A percentile compares a stretch with the other conserved stretches of the same genome.
Conservation (phyloP, 352 stramenopile genomes). For the Peronospora tabacina region DNA sequence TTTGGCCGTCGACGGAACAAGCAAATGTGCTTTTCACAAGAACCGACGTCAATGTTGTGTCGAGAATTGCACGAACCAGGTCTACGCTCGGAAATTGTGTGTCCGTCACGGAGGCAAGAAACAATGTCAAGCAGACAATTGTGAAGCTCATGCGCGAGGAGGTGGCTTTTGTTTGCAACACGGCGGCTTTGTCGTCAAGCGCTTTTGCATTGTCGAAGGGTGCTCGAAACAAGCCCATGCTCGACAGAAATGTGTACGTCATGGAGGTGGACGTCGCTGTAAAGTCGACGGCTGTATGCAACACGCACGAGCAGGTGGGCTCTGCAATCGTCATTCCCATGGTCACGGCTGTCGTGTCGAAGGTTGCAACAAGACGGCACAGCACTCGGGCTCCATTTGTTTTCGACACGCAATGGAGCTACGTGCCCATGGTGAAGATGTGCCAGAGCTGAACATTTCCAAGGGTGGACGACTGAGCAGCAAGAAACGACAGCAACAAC, state of each 20-base stretch:
- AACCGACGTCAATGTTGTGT: conserved; percentile 76
- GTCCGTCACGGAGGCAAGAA: conserved; percentile 78
- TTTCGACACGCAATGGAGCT: conserved; percentile 75
- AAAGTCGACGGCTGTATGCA: conserved; percentile 71
- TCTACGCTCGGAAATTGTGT: conserved; percentile 75
- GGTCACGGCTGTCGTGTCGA: conserved; percentile 68
- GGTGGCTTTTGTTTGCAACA: conserved; percentile 72
- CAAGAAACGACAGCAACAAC: conserved; percentile 66
- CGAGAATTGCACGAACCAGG: conserved; percentile 77
- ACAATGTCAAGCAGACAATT: conserved; percentile 66
- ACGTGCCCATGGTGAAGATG: conserved; percentile 55
- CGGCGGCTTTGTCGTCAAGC: conserved; percentile 74
- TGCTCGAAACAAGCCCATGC: conserved; percentile 74
- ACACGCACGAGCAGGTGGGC: conserved; percentile 55
- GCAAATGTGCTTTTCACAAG: conserved; percentile 79
- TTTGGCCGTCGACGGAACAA: conserved; percentile 54
- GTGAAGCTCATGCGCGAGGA: conserved; percentile 62
- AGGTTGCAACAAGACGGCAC: conserved; percentile 73
- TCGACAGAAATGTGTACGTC: conserved; percentile 67
- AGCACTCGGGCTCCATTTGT: conserved; percentile 69
- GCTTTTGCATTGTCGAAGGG: conserved; percentile 74
- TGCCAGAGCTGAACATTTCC: conserved; percentile 69
- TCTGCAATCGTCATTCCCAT: conserved; percentile 73
- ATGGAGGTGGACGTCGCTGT: conserved; percentile 59
- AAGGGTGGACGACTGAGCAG: conserved; percentile 60